Percentiles rank a stretch among this genome's conserved stretches.
Evolutionary conservation across 495 filamentous ascomycete species (phyloP).

Genomic region (Penicillium chermesinum): DNA sequence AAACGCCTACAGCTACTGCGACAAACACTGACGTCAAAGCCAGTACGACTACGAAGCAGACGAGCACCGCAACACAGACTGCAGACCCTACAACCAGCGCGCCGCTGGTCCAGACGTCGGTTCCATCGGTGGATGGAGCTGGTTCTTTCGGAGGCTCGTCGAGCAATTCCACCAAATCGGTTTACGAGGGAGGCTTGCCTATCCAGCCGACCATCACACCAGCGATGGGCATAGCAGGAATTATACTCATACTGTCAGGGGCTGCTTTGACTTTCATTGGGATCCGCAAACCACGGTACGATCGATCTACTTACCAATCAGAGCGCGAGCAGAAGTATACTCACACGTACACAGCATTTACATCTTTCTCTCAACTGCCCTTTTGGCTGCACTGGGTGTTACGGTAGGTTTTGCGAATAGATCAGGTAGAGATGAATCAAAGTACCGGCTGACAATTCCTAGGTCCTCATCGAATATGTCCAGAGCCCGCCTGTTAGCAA

Average conservation of each 20-base stretch:
- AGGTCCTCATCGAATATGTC: conserved; percentile 83
- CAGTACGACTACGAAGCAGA: conserved; percentile 10
- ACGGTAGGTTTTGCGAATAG: conserved; percentile 44
- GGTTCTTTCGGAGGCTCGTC: conserved; percentile 5
- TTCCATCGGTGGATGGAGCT: conserved; percentile 18
- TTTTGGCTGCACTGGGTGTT: conserved; percentile 66
- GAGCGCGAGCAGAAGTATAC: background rate
- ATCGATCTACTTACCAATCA: background rate
- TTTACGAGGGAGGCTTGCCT: conserved; percentile 49
- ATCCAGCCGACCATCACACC: conserved; percentile 72
- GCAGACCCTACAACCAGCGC: conserved; percentile 5
- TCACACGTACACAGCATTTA: conserved; percentile 47
- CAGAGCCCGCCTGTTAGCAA: conserved; percentile 74
- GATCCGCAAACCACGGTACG: conserved; percentile 72
- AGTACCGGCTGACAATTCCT: conserved; percentile 8
- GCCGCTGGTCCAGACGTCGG: conserved; percentile 12
- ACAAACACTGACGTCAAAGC: conserved; percentile 11
- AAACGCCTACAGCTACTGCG: conserved; percentile 11
- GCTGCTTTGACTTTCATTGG: conserved; percentile 68
- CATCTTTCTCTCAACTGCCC: conserved; percentile 75
- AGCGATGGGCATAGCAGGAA: conserved; percentile 71
- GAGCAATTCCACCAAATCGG: conserved; percentile 16
- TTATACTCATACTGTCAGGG: conserved; percentile 68
- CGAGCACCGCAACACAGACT: conserved; percentile 10
- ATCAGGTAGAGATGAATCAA: too few relatives aligned